Evolutionary conservation across 2,329 filamentous ascomycete genomes (phyloP).

Genomic region (Fusarium verrucosum): DNA sequence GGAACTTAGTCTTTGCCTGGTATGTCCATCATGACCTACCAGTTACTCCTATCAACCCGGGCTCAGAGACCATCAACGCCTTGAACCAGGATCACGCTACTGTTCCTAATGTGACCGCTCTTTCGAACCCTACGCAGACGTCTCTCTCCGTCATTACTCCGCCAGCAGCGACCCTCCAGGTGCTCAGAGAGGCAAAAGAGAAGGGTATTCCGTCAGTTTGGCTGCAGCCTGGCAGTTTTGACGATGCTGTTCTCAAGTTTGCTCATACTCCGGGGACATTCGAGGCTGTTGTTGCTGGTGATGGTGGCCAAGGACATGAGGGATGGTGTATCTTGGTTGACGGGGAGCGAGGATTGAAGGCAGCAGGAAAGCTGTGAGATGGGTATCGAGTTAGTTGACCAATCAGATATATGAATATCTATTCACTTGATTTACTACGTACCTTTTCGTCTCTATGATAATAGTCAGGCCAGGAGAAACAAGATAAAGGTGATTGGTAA

Average conservation of each 20-base stretch:
- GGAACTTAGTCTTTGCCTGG: constrained; percentile 80
- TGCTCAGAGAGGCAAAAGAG: constrained; percentile 80
- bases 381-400: background rate
- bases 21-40: constrained; percentile 80
- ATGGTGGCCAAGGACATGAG: constrained; percentile 72
- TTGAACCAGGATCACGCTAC: constrained; percentile 67
- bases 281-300: constrained; percentile 72
- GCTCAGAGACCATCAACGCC: constrained; percentile 70
- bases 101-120: constrained; percentile 69
- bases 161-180: constrained; percentile 75
- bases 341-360: constrained; percentile 71
- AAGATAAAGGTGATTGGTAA: background rate
- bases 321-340: constrained; percentile 92
- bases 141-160: constrained; percentile 89
- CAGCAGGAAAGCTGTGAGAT: constrained; percentile 61
- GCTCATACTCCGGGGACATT: constrained; percentile 71
- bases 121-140: constrained; percentile 74
- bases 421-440: background rate
- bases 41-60: constrained; percentile 86
- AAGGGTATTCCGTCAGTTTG: constrained; percentile 80
- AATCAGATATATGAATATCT: background rate
- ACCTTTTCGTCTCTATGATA: background rate
- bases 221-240: constrained; percentile 90
- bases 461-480: background rate
- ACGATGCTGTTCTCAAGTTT: constrained; percentile 76